Evolutionary conservation across 768 basidiomycete genomes (phyloP), one percentile per base, ranked within the genome.

Genomic region (Pleurotus sapidus): DNA sequence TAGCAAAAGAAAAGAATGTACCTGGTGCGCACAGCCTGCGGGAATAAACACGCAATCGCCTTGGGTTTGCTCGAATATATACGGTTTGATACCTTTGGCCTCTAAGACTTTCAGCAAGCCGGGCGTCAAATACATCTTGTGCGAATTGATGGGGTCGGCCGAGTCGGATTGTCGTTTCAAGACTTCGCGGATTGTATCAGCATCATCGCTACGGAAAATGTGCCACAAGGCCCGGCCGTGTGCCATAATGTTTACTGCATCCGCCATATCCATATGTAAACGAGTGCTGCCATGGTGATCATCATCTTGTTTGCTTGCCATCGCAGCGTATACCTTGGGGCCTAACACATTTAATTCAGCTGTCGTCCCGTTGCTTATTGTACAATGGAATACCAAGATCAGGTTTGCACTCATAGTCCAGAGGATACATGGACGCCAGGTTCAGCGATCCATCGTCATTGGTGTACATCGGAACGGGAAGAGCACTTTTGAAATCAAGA

Each of bases 11-110:
- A 18, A 67, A 25, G 14, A 43, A n/a, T 77, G 49, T 47, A 84
- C 83, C 77, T 85, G 83, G 66, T 85, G 83, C 1, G 82, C 82
- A 64, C 82, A 87, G 23, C 86, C 88, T 3, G 88, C 89, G 11
- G 88, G 88, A 57, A 90, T 86, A 68, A 90, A 86, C 14, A 90
- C 84, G 0, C 85, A 88, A 62, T 90, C 83, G 17, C 87, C 87
- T 1, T 84, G 84, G 59, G 75, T 76, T 65, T 90, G 89, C 66
- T 84, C 87, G 38, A 90, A 75, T 51, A 86, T 72, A 69, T 80
- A 81, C 46, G 82, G 82, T 65, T 68, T 75, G 45, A 90, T 84
- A 15, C 81, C 81, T 59, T 77, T 66, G 8, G 79, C 78, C 61
- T 64, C 79, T 23, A 90, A 68, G 64, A 84, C 78, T 65, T 77